Conservation (phyloP, 306 rosid genomes). For the Vigna angularis region DNA sequence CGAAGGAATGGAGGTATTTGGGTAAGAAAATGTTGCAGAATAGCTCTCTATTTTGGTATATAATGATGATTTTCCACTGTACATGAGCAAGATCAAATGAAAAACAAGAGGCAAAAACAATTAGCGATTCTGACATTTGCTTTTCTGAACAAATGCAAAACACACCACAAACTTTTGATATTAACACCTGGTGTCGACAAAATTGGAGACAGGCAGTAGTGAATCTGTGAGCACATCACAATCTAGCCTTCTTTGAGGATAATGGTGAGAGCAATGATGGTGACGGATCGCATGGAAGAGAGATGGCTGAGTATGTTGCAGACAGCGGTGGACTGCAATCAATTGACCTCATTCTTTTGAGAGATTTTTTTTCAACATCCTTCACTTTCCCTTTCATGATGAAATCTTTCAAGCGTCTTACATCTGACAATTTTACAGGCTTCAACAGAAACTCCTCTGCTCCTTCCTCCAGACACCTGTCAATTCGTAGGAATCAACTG, state of each 20-base stretch:
- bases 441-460: conserved; percentile 90
- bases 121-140: conserved; percentile 23
- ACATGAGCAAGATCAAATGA: conserved; percentile 27
- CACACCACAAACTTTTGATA: conserved; percentile 3
- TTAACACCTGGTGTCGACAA: conserved; percentile 42
- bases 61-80: conserved; percentile 32
- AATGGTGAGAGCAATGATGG: conserved; percentile 35
- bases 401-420: conserved; percentile 74
- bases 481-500: conserved; percentile 3
- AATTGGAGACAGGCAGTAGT: conserved; percentile 37
- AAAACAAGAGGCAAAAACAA: conserved; percentile 13
- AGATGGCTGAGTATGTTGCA: conserved; percentile 38
- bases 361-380: conserved; percentile 49
- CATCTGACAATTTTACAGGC: conserved; percentile 89
- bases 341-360: conserved; percentile 53
- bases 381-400: conserved; percentile 66
- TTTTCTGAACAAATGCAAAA: conserved; percentile 27
- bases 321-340: conserved; percentile 43
- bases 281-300: conserved; percentile 54
- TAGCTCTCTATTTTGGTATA: not conserved
- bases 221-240: conserved; percentile 44
- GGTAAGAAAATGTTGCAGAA: not conserved
- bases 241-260: conserved; percentile 64
- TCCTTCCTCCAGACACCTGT: conserved; percentile 96
- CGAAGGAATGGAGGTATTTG: not conserved